Evolutionary conservation across 495 filamentous ascomycete genomes (phyloP).

Genomic region (Neurospora sp.): DNA sequence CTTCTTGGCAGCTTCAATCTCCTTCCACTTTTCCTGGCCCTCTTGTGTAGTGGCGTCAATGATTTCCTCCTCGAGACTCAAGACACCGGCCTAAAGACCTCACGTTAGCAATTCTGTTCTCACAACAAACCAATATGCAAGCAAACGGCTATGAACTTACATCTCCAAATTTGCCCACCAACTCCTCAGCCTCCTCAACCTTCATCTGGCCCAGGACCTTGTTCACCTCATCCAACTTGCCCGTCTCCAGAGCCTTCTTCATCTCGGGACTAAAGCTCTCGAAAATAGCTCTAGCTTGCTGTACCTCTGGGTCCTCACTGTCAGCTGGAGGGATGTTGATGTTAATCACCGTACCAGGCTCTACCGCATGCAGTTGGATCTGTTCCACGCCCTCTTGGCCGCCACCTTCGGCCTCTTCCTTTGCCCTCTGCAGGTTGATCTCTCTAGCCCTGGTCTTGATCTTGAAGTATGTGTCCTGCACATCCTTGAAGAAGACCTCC

Average conservation of each 20-base stretch:
- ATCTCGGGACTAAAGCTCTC: slow-evolving; percentile 72
- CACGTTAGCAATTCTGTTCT: slow-evolving; percentile 3
- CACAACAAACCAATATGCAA: not conserved
- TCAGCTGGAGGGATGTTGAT: slow-evolving; percentile 64
- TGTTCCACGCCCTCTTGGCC: slow-evolving; percentile 67
- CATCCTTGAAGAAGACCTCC: slow-evolving; percentile 85
- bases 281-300: slow-evolving; percentile 63
- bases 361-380: slow-evolving; percentile 93
- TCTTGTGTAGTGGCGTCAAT: slow-evolving; percentile 95
- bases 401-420: slow-evolving; percentile 49
- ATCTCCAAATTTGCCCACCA: slow-evolving; percentile 76
- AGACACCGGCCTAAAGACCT: slow-evolving; percentile 57
- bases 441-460: slow-evolving; percentile 74
- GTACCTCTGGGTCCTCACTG: slow-evolving; percentile 54
- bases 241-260: slow-evolving; percentile 69
- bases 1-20: slow-evolving; percentile 52
- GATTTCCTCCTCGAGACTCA: slow-evolving; percentile 84
- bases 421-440: slow-evolving; percentile 55
- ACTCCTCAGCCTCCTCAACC: slow-evolving; percentile 82
- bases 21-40: slow-evolving; percentile 64
- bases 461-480: slow-evolving; percentile 70
- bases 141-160: slow-evolving; percentile 26
- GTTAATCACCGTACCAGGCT: slow-evolving; percentile 86
- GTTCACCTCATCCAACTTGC: slow-evolving; percentile 88
- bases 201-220: slow-evolving; percentile 87